Conservation (phyloP, 768 basidiomycete species). For the Boletus rex-veris region DNA sequence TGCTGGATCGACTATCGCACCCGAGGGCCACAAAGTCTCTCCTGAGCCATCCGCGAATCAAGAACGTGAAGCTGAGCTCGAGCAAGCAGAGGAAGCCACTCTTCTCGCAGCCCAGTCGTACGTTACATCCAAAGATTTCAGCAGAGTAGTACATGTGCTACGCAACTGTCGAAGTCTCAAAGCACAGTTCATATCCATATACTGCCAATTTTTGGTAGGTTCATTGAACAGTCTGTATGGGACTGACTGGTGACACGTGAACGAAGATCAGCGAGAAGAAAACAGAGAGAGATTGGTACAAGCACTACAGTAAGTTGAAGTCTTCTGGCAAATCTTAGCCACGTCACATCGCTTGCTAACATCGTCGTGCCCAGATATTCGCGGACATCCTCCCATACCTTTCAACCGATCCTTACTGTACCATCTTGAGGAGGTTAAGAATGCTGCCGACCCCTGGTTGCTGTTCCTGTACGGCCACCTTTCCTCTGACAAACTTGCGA, state of each 20-base stretch:
- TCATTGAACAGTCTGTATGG: background rate
- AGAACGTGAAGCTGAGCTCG: slow-evolving; percentile 43
- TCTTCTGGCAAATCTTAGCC: background rate
- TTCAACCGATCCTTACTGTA: slow-evolving; percentile 56
- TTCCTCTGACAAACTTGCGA: background rate
- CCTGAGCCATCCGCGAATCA: slow-evolving; percentile 24
- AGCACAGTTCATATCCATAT: slow-evolving; percentile 72
- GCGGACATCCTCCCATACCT: slow-evolving; percentile 64
- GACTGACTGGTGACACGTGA: background rate
- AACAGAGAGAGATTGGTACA: slow-evolving; percentile 82
- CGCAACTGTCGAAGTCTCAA: slow-evolving; percentile 64
- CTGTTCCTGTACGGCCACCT: slow-evolving; percentile 61
- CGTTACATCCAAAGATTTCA: slow-evolving; percentile 74
- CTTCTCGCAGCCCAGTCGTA: slow-evolving; percentile 69
- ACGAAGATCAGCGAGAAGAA: slow-evolving; percentile 77
- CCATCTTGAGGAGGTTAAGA: slow-evolving; percentile 57
- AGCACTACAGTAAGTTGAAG: slow-evolving; percentile 59
- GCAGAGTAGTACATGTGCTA: slow-evolving; percentile 66
- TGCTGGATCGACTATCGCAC: slow-evolving; percentile 33
- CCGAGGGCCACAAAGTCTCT: slow-evolving; percentile 6
- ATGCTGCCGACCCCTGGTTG: slow-evolving; percentile 72
- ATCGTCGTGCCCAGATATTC: slow-evolving; percentile 47
- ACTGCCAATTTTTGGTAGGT: slow-evolving; percentile 84
- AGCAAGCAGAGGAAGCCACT: slow-evolving; percentile 66
- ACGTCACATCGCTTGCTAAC: background rate